Evolutionary conservation across 257 asterid species (phyloP).

Genomic region (Lantana camara): DNA sequence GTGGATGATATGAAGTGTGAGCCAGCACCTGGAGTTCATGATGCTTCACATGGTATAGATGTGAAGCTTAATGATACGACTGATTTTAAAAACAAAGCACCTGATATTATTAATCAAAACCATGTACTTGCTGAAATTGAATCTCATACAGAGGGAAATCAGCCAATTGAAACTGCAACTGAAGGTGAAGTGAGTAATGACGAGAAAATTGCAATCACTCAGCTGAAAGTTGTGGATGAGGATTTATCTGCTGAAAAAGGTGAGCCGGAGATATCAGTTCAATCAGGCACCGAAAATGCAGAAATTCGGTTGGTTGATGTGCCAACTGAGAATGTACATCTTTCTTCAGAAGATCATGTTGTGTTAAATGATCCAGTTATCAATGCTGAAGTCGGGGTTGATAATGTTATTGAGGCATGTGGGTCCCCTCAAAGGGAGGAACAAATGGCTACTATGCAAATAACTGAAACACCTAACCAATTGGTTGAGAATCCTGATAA

Average conservation of each 20-base stretch:
- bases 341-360: conserved; percentile 24
- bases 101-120: conserved; percentile 29
- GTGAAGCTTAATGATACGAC: conserved; percentile 46
- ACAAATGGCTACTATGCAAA: conserved; percentile 27
- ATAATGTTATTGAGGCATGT: conserved; percentile 27
- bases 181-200: conserved; percentile 26
- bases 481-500: conserved; percentile 24
- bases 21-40: conserved; percentile 13
- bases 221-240: conserved; percentile 26
- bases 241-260: conserved; percentile 33
- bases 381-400: conserved; percentile 26
- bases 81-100: conserved; percentile 37
- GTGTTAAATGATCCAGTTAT: conserved; percentile 24
- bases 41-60: conserved; percentile 32
- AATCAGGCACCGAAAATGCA: conserved; percentile 30
- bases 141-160: conserved; percentile 27
- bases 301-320: conserved; percentile 30
- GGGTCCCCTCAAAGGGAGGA: conserved; percentile 26
- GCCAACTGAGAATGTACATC: conserved; percentile 23
- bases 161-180: conserved; percentile 5
- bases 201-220: conserved; percentile 30
- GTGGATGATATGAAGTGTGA: conserved; percentile 25
- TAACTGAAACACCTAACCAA: conserved; percentile 25
- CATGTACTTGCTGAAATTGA: conserved; percentile 24
- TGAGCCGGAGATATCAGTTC: conserved; percentile 29